Percentiles rank a stretch among this genome's conserved stretches.
phyloP scores from a whole-genome alignment of 129 eudicot genomes.

The Smallanthus sonchifolius region DNA sequence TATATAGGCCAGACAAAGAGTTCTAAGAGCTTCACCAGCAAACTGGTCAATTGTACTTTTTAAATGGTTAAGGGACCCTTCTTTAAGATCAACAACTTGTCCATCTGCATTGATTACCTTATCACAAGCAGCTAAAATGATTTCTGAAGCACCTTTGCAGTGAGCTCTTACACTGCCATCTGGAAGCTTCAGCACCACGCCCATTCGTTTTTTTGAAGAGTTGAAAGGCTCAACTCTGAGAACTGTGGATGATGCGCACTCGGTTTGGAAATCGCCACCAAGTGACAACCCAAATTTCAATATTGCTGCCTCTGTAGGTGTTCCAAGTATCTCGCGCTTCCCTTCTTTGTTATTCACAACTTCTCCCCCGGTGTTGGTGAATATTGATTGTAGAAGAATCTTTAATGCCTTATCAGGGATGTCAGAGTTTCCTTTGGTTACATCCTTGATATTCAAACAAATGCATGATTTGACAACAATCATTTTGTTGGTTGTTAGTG shows the following conservation, averaged over 20 bases:
- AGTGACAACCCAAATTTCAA: conserved; percentile 70
- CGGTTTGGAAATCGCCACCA: conserved; percentile 76
- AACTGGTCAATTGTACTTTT: conserved; percentile 60
- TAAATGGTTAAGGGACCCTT: conserved; percentile 35
- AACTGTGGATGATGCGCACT: conserved; percentile 38
- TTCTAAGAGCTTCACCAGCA: conserved; percentile 85
- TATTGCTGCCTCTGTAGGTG: conserved; percentile 90
- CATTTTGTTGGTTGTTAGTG: conserved; percentile 90
- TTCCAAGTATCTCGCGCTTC: conserved; percentile 70
- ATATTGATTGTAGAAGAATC: conserved; percentile 67
- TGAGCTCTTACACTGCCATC: conserved; percentile 73
- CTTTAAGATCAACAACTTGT: conserved; percentile 53
- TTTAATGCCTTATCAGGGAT: conserved; percentile 48
- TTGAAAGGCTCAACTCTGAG: conserved; percentile 91
- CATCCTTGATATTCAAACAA: conserved; percentile 57
- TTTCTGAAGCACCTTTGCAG: conserved; percentile 88
- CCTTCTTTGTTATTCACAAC: conserved; percentile 68
- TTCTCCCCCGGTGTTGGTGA: conserved; percentile 91
- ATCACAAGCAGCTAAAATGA: conserved; percentile 71
- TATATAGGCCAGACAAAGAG: conserved; percentile 79
- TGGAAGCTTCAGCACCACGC: conserved; percentile 77
- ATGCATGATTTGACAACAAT: conserved; percentile 93
- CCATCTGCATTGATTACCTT: conserved; percentile 63
- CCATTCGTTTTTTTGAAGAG: conserved; percentile 90
- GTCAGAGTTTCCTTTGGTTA: conserved; percentile 34